Conservation (phyloP, 129 eudicot genomes). For the Saussurea involucrata region DNA sequence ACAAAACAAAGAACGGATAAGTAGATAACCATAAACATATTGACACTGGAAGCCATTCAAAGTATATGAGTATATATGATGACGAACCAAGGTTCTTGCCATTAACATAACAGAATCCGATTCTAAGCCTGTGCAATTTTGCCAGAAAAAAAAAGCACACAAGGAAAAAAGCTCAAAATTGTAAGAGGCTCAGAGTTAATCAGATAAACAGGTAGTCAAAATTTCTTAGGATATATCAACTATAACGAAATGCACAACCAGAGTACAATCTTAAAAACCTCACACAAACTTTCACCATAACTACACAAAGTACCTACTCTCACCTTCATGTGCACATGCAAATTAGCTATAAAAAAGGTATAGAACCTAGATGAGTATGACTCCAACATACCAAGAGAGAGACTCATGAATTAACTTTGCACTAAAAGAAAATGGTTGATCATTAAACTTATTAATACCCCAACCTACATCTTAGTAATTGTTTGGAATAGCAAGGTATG, state of each 20-base stretch:
- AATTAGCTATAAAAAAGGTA: background rate
- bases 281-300: background rate
- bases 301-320: background rate
- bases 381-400: background rate
- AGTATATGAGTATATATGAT: background rate
- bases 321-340: background rate
- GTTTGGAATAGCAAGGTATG: background rate
- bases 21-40: constrained; percentile 7
- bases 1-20: constrained; percentile 11
- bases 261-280: background rate
- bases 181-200: background rate
- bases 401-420: background rate
- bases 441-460: background rate
- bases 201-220: background rate
- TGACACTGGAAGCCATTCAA: constrained; percentile 9
- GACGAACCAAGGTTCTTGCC: background rate
- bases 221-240: background rate
- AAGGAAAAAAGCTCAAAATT: background rate
- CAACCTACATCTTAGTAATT: background rate
- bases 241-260: background rate
- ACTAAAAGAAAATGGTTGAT: background rate
- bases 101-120: background rate
- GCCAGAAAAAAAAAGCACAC: background rate
- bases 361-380: constrained; percentile 1
- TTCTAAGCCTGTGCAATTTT: constrained; percentile 16